These are phyloP conservation scores for Podila epigama DNA, from an alignment of 192 early-diverging fungal genomes.

Conservation along the genomic window DNA sequence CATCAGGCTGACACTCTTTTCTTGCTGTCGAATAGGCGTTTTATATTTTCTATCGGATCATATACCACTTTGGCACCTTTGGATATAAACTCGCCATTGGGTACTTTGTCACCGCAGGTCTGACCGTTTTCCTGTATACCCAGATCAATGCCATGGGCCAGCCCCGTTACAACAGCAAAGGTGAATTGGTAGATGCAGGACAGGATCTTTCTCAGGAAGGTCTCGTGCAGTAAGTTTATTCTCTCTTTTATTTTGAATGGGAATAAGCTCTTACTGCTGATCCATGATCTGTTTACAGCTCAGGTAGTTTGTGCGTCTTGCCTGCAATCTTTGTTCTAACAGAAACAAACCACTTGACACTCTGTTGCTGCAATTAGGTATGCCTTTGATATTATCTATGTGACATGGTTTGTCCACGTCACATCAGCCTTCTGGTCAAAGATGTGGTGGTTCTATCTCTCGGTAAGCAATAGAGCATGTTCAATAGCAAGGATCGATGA, in stretches of 20 bases:
- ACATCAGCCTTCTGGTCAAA: constrained; percentile 65
- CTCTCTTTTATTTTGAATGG: neutral
- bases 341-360: neutral
- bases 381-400: constrained; percentile 86
- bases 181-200: constrained; percentile 50
- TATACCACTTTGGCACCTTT: constrained; percentile 61
- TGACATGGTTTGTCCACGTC: constrained; percentile 81
- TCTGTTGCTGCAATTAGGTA: constrained; percentile 59
- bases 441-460: constrained; percentile 58
- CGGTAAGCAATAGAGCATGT: constrained; percentile 37
- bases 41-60: constrained; percentile 62
- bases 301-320: too few species aligned
- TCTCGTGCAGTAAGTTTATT: constrained; percentile 53
- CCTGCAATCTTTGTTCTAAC: neutral
- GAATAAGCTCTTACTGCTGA: neutral
- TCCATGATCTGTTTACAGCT: too few species aligned
- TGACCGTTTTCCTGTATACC: constrained; percentile 58
- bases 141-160: constrained; percentile 53
- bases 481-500: neutral
- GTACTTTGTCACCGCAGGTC: constrained; percentile 52
- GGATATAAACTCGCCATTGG: constrained; percentile 49
- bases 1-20: neutral
- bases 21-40: constrained; percentile 40
- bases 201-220: constrained; percentile 64
- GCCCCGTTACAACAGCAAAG: constrained; percentile 54